Percentiles rank a stretch among this genome's conserved stretches.
Conservation (phyloP, 1,139 yeast genomes). For the Taiozyma sp. region DNA sequence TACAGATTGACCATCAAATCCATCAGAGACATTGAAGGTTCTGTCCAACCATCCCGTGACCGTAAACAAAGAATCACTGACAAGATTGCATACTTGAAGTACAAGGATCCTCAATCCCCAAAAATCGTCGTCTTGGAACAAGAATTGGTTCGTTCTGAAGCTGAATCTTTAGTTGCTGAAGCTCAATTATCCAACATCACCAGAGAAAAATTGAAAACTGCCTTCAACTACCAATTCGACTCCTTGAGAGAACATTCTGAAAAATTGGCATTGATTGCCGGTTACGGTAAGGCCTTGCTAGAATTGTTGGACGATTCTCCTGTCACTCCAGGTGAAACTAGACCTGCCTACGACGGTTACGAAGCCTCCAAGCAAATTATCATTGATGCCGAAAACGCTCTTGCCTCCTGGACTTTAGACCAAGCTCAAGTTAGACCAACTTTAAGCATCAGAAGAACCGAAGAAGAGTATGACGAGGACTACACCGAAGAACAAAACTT, state of each 20-base stretch:
- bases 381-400: conserved; percentile 93
- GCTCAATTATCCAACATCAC: conserved; percentile 98
- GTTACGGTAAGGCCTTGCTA: conserved; percentile 95
- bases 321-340: conserved; percentile 98
- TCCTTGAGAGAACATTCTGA: conserved; percentile 95
- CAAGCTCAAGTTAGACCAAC: conserved; percentile 95
- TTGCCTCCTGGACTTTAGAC: conserved; percentile 95
- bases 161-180: conserved; percentile 97
- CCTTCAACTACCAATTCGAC: conserved; percentile 95
- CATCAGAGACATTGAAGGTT: conserved; percentile 92
- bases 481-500: conserved; percentile 39
- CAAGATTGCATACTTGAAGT: conserved; percentile 95
- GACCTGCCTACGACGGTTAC: conserved; percentile 97
- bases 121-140: conserved; percentile 94
- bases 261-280: conserved; percentile 94
- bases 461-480: conserved; percentile 56
- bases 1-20: conserved; percentile 95
- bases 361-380: conserved; percentile 98
- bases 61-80: conserved; percentile 97
- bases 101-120: conserved; percentile 97
- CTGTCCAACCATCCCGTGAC: conserved; percentile 98
- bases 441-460: conserved; percentile 75
- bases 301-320: conserved; percentile 96
- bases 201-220: conserved; percentile 95
- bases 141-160: conserved; percentile 98